Evolutionary conservation across 139 green algal species (phyloP), one percentile per base, ranked within the genome.

Genomic region (Chlorella sp.): DNA sequence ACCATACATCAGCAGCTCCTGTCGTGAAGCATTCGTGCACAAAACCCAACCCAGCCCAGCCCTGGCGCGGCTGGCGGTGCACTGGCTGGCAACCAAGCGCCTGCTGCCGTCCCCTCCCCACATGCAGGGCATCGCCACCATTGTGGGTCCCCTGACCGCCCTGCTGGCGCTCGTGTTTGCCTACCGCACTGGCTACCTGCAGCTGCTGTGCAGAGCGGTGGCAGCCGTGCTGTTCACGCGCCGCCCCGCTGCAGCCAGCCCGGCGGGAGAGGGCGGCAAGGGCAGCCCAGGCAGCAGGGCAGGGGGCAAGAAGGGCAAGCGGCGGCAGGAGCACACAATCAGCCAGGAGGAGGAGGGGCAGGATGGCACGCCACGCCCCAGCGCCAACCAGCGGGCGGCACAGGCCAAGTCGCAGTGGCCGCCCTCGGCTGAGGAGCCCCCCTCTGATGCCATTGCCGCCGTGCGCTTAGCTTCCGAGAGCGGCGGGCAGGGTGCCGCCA

Each of bases 41-140:
- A n/a, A n/a, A n/a, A n/a, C n/a, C n/a, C n/a, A n/a, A n/a, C n/a
- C n/a, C n/a, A n/a, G n/a, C n/a, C n/a, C n/a, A n/a, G n/a, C n/a
- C n/a, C n/a, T n/a, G n/a, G n/a, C n/a, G n/a, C n/a, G n/a, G n/a
- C n/a, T n/a, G n/a, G n/a, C n/a, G n/a, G n/a, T n/a, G n/a, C n/a
- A n/a, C n/a, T n/a, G n/a, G n/a, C n/a, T n/a, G n/a, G 46, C 11
- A 11, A 8, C 8, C 38, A 76, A 3, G 34, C 19, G 38, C 38
- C 6, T n/a, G 38, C 46, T 11, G 46, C 20, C 38, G 7, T 41
- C 72, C 26, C 3, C 74, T 32, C 0, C 46, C 16, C 14, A 30
- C 34, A 20, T 58, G 62, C 79, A 84, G 79, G 79, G 79, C n/a
- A 54, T 84, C 11, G 44, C 43, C 43, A 22, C 79, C 32, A 62